Evolutionary conservation across 2,329 filamentous ascomycete species (phyloP).

Genomic region (Neophaeococcomyces mojaviensis): DNA sequence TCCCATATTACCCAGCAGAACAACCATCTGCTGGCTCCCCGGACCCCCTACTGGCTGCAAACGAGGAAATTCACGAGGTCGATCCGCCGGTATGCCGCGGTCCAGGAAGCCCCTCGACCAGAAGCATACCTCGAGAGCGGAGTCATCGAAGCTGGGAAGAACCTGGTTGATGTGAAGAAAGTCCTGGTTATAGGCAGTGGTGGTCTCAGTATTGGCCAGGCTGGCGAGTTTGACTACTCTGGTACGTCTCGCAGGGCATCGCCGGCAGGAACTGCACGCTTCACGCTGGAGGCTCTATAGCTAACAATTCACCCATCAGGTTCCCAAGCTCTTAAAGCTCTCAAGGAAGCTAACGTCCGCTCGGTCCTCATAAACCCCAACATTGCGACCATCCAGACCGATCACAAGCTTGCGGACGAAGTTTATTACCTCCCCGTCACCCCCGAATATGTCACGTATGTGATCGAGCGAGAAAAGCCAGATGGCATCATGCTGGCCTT

Average conservation of each 20-base stretch:
- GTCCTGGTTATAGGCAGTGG: conserved; percentile 93
- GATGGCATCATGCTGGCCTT: conserved; percentile 98
- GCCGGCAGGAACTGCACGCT: no score
- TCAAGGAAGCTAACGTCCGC: conserved; percentile 87
- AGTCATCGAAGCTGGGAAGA: conserved; percentile 66
- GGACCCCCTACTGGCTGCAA: conserved; percentile 35
- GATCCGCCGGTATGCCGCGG: conserved; percentile 32
- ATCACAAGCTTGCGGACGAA: conserved; percentile 91
- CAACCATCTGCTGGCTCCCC: conserved; percentile 29
- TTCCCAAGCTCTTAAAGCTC: conserved; percentile 89
- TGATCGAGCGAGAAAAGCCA: conserved; percentile 90
- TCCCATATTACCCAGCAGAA: conserved; percentile 1
- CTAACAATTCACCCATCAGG: conserved; percentile 45
- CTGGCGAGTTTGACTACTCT: conserved; percentile 97
- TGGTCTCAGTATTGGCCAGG: conserved; percentile 92
- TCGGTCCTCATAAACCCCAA: conserved; percentile 97
- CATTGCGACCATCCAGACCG: conserved; percentile 96
- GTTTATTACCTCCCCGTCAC: conserved; percentile 98
- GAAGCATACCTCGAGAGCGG: conserved; percentile 86
- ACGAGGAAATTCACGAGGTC: conserved; percentile 37
- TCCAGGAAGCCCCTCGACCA: conserved; percentile 67
- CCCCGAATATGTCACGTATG: conserved; percentile 92
- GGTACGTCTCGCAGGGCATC: conserved; percentile 59
- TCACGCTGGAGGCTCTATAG: conserved; percentile 2
- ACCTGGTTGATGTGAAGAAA: conserved; percentile 88